A percentile compares a stretch with the other conserved stretches of the same genome.
phyloP scores from a whole-genome alignment of 2,329 filamentous ascomycete genomes.

The Verticillium tricorpus region DNA sequence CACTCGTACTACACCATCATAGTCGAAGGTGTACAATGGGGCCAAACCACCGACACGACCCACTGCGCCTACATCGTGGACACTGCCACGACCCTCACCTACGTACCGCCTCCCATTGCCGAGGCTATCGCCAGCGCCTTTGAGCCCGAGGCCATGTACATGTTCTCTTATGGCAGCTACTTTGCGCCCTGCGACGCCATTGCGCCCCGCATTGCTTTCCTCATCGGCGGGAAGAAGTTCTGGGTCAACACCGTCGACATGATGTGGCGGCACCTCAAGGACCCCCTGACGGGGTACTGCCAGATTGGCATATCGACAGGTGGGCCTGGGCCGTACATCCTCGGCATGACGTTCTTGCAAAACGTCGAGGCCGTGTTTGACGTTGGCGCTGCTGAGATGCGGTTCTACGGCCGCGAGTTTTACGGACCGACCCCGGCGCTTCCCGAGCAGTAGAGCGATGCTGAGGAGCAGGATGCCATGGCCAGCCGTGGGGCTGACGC shows the following conservation, averaged over 20 bases:
- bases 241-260: constrained; percentile 44
- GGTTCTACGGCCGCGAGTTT: constrained; percentile 29
- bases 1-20: constrained; percentile 51
- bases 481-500: constrained; percentile 12
- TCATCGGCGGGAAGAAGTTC: constrained; percentile 38
- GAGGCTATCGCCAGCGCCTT: constrained; percentile 43
- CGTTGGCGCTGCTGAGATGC: constrained; percentile 39
- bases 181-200: constrained; percentile 44
- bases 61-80: constrained; percentile 48
- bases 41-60: constrained; percentile 31
- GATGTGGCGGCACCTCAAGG: constrained; percentile 37
- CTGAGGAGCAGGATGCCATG: not conserved
- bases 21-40: constrained; percentile 42
- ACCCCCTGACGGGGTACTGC: constrained; percentile 42
- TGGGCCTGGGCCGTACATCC: constrained; percentile 39
- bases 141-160: constrained; percentile 39
- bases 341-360: constrained; percentile 46
- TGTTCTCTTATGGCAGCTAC: constrained; percentile 42
- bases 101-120: constrained; percentile 44
- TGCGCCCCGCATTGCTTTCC: constrained; percentile 39
- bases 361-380: constrained; percentile 47
- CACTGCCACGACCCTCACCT: constrained; percentile 46
- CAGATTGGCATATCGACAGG: constrained; percentile 42
- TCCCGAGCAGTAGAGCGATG: constrained; percentile 1
- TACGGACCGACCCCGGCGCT: constrained; percentile 9